Evolutionary conservation across 75 land plant species (phyloP).

Genomic region (Cunninghamia lanceolata): DNA sequence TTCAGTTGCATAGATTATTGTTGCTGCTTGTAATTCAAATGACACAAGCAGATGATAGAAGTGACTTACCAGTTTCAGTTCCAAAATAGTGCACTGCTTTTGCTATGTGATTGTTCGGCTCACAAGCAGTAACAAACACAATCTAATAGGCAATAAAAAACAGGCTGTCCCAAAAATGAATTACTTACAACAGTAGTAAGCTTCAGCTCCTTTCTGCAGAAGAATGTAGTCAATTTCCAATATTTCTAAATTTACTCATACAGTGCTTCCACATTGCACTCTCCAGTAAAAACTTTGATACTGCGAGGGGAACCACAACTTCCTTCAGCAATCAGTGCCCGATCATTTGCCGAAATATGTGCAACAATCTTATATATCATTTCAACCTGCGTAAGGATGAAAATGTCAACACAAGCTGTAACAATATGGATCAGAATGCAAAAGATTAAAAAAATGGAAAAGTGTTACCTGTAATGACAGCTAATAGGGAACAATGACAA

Average conservation of each 20-base stretch:
- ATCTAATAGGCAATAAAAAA: not conserved
- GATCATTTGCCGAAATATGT: conserved; percentile 95
- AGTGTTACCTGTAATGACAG: not conserved
- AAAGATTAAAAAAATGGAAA: not conserved
- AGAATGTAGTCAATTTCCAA: conserved; percentile 2
- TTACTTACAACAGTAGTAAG: not conserved
- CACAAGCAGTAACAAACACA: not conserved
- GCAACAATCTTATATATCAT: conserved; percentile 94
- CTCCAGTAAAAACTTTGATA: conserved; percentile 82
- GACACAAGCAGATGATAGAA: not conserved
- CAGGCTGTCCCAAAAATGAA: conserved; percentile 11
- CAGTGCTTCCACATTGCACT: conserved; percentile 86
- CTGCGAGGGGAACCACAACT: conserved; percentile 87
- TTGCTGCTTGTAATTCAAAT: not conserved
- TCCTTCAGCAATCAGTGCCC: conserved; percentile 92
- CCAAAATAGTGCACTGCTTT: not conserved
- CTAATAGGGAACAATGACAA: conserved; percentile 11
- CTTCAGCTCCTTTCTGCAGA: conserved; percentile 9
- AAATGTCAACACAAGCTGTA: not conserved
- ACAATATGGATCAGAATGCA: not conserved
- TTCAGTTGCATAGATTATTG: conserved; percentile 8
- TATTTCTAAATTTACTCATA: conserved; percentile 26
- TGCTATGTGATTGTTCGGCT: conserved; percentile 2
- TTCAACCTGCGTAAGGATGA: conserved; percentile 48
- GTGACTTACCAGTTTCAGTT: not conserved